These are phyloP conservation scores for Citrus sinensis DNA, from an alignment of 345 rosid genomes.

Conservation along the genomic window DVS_A1.0 CM039162.1:23351501-23352000, in stretches of 20 bases:
- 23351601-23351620: neutral
- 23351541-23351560: too few species aligned
- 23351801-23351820: neutral
- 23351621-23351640: neutral
- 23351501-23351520: too few species aligned
- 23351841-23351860: neutral
- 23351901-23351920: neutral
- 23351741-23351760: neutral
- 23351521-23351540: too few species aligned
- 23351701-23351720: neutral
- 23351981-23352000: neutral
- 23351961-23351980: neutral
- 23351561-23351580: too few species aligned
- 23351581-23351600: neutral
- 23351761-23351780: neutral
- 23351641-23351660: neutral
- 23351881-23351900: neutral
- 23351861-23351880: neutral
- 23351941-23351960: too few species aligned
- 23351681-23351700: neutral
- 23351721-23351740: neutral
- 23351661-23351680: neutral
- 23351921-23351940: neutral
- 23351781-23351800: neutral
- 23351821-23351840: neutral